Base-by-base conservation (phyloP, 1,284 basidiomycete genomes). In the Schizopora paradoxa region DNA sequence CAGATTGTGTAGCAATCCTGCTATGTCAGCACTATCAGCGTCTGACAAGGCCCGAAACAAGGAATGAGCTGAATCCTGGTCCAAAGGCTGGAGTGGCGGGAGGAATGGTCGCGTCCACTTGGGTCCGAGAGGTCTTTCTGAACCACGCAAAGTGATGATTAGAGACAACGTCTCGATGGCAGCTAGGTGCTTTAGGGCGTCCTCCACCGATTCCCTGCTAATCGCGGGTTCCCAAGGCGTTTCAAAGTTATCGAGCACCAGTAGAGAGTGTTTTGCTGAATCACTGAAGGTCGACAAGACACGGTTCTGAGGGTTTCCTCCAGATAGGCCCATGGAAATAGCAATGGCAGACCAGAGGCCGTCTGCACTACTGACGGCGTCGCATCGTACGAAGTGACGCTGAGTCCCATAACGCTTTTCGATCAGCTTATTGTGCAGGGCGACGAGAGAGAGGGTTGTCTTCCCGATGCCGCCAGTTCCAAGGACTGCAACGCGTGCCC, bases 201-300 rank as follows among this genome's bases (percentile, higher is more conserved):
- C 34, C 19, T 39, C 43, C 5, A 32, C 43, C 28, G 8, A 8
- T 7, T 44, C 33, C 8, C 23, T 26, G 25, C 11, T 14, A n/a
- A 2, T 5, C n/a, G 8, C 10, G 31, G 5, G n/a, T 8, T 44
- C 43, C 43, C 43, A 44, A 5, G 34, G 19, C 5, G 43, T 36
- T 23, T 44, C 43, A 27, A 44, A 44, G 13, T 44, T 44, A 23
- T 44, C 43, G 13, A 44, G 16, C 14, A 31, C 14, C 8, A 31
- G 28, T 29, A 41, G 39, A 8, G 14, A 31, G 14, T 10, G 14
- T 5, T 31, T 22, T 31, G 25, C 29, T 31, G 26, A n/a, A 8
- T 10, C 10, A 31, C 14, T 31, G 14, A 31, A 14, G 28, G 28
- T 10, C 14, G 8, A 10, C 28, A 31, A 10, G 28, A 14, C 10